A percentile compares a stretch with the other conserved stretches of the same genome.
Conservation (phyloP, 1,284 basidiomycete species). For the Microstroma glucosiphilum region DNA sequence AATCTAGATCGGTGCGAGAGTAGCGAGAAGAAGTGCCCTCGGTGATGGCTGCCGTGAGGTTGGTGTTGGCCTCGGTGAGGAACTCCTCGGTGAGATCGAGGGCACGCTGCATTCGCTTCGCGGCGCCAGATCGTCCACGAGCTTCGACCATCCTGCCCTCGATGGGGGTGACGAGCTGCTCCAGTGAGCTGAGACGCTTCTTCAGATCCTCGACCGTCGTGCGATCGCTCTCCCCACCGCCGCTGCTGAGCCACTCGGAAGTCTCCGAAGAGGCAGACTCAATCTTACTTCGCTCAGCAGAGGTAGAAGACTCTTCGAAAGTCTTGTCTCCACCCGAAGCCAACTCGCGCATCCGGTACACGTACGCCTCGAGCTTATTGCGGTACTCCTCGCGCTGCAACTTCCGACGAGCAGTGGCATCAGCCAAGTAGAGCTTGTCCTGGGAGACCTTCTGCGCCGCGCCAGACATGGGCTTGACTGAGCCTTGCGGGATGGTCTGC, state of each 20-base stretch:
- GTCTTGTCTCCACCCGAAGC: constrained; percentile 53
- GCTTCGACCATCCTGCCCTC: constrained; percentile 79
- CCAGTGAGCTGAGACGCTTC: constrained; percentile 53
- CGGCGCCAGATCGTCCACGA: constrained; percentile 62
- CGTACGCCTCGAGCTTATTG: constrained; percentile 83
- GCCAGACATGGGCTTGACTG: constrained; percentile 29
- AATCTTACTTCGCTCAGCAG: constrained; percentile 64
- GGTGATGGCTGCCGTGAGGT: constrained; percentile 58
- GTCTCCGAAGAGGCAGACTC: constrained; percentile 64
- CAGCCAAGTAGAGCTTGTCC: constrained; percentile 54
- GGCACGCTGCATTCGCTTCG: constrained; percentile 64
- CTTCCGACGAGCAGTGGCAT: constrained; percentile 70
- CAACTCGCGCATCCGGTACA: constrained; percentile 82
- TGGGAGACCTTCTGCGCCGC: constrained; percentile 35
- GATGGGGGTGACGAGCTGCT: constrained; percentile 69
- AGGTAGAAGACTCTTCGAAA: constrained; percentile 73
- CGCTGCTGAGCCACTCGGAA: constrained; percentile 69
- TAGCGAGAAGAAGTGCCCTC: constrained; percentile 40
- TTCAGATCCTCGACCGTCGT: constrained; percentile 62
- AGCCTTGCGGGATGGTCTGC: constrained; percentile 21
- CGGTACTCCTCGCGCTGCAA: constrained; percentile 77
- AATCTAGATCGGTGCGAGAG: constrained; percentile 44
- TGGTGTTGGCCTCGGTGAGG: constrained; percentile 68
- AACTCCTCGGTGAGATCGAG: constrained; percentile 63
- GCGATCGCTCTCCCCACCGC: constrained; percentile 68